Evolutionary conservation across 2,329 filamentous ascomycete genomes (phyloP).

Genomic region (Cladosporium phlei): DNA sequence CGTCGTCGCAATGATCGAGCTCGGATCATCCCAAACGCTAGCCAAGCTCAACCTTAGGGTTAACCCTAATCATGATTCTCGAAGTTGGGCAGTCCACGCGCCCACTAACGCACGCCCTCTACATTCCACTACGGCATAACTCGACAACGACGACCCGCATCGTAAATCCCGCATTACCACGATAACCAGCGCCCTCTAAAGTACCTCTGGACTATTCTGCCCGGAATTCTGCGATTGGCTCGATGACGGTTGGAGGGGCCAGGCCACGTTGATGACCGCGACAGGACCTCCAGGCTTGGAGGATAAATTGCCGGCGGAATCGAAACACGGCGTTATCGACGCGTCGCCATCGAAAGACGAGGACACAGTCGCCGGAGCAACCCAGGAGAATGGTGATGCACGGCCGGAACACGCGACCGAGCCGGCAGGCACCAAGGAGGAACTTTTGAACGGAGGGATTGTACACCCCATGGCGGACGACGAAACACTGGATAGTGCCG

Average conservation of each 20-base stretch:
- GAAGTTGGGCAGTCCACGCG: constrained; percentile 6
- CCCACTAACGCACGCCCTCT: constrained; percentile 9
- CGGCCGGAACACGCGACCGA: not conserved
- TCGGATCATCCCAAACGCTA: too few species aligned
- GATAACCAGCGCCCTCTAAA: constrained; percentile 13
- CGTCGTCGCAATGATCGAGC: too few species aligned
- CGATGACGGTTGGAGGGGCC: constrained; percentile 14
- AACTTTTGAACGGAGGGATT: constrained; percentile 1
- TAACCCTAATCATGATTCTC: too few species aligned
- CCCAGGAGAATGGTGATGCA: constrained; percentile 11
- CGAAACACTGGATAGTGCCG: constrained; percentile 2
- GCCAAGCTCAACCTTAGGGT: too few species aligned
- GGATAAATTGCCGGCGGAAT: constrained; percentile 11
- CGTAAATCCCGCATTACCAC: constrained; percentile 30
- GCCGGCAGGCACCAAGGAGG: constrained; percentile 10
- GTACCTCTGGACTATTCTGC: constrained; percentile 10
- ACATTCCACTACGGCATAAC: constrained; percentile 25
- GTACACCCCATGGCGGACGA: constrained; percentile 13
- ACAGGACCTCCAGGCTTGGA: constrained; percentile 12
- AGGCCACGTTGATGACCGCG: constrained; percentile 8
- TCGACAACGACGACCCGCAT: constrained; percentile 25
- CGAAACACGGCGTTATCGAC: constrained; percentile 7
- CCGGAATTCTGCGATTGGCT: constrained; percentile 15
- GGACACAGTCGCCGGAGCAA: constrained; percentile 5
- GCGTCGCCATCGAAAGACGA: constrained; percentile 9